Conservation (phyloP, 2,329 filamentous ascomycete genomes). For the Alternaria sp. region DNA sequence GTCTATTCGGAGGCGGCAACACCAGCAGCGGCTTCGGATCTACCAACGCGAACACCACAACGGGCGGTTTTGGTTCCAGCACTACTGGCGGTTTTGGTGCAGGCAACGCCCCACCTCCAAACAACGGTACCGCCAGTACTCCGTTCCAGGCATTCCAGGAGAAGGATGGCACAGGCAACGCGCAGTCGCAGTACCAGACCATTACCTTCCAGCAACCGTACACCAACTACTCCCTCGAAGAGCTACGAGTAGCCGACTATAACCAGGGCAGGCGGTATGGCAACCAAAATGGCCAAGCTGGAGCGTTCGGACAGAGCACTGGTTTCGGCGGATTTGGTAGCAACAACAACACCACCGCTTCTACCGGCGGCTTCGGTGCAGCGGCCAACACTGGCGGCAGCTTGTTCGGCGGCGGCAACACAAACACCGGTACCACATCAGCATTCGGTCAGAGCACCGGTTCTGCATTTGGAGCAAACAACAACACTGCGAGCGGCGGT, state of each 20-base stretch:
- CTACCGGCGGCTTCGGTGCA: constrained; percentile 57
- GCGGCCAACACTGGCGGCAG: constrained; percentile 51
- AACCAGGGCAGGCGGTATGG: constrained; percentile 83
- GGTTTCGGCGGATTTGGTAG: constrained; percentile 58
- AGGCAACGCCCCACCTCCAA: constrained; percentile 27
- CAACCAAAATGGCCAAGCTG: constrained; percentile 78
- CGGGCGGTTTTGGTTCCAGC: constrained; percentile 32
- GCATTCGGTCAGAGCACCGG: constrained; percentile 45
- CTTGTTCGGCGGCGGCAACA: constrained; percentile 52
- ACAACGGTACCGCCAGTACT: constrained; percentile 68
- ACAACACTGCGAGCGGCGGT: constrained; percentile 38
- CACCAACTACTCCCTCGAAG: constrained; percentile 87
- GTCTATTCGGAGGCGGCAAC: constrained; percentile 38
- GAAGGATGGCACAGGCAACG: constrained; percentile 68
- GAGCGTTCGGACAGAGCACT: constrained; percentile 77
- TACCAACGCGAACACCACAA: constrained; percentile 20
- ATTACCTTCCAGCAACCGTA: constrained; percentile 80
- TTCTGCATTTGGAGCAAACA: constrained; percentile 35
- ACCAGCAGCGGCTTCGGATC: constrained; percentile 38
- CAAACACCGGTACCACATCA: constrained; percentile 28
- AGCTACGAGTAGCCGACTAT: constrained; percentile 76
- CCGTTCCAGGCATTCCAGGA: constrained; percentile 73
- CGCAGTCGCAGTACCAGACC: constrained; percentile 75
- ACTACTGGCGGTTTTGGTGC: constrained; percentile 41
- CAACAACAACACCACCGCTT: constrained; percentile 42